Evolutionary conservation across 495 filamentous ascomycete species (phyloP), one percentile per base, ranked within the genome.

Genomic region (Xylaria castorea): DNA sequence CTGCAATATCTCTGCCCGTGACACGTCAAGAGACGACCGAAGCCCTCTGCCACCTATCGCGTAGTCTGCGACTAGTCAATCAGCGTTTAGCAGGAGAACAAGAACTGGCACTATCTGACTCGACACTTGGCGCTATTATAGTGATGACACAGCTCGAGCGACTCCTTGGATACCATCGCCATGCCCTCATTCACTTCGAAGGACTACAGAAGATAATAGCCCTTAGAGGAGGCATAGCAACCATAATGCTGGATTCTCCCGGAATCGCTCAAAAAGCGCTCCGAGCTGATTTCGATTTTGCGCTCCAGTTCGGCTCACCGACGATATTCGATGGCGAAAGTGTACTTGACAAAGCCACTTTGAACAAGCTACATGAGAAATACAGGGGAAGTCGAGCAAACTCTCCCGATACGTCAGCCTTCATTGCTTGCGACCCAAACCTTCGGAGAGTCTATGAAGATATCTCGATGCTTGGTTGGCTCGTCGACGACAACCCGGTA

Each of bases 111-210:
- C 20, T 67, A 48, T 67, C 64, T 5, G 71, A 73, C 62, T 20
- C 71, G 14, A 75, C 73, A 32, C 36, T 75, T 3, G 73, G 70
- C 48, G 65, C 44, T 16, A 64, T 75, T 9, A 22, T 73, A 27
- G 42, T 40, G 18, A 50, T 75, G 64, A 25, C 55, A 1, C 70
- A 73, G 27, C 68, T 66, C 46, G 70, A 73, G 44, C 64, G 73
- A 18, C n/a, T 73, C 5, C 73, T 67, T 25, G 61, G 70, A 48
- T 67, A 63, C 22, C 60, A 73, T 51, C 5, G 14, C 18, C 42
- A 69, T 34, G 73, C 70, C 55, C 46, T 75, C 25, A 34, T 75
- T 48, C 73, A 75, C 60, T 61, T 75, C 9, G 64, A 73, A 6
- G 73, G 73, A 1, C 71, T 75, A 12, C 62, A 64, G 34, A 61